These are phyloP conservation scores for Diaporthe destruens DNA, from an alignment of 2,329 filamentous ascomycete species.

Conservation along the genomic window DNA sequence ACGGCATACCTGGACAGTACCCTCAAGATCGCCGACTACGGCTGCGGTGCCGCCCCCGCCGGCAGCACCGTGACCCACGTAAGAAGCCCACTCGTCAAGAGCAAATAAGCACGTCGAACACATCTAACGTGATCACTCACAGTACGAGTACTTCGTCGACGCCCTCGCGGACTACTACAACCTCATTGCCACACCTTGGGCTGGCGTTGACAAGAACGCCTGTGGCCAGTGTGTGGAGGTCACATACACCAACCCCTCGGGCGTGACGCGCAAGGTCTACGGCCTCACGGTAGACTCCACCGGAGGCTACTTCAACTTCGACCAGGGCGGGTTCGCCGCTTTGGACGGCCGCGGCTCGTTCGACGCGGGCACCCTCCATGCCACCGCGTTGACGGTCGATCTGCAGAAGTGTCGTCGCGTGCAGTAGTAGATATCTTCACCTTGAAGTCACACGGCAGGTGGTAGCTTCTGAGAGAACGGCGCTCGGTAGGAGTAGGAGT, in stretches of 20 bases:
- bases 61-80: constrained; percentile 15
- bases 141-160: constrained; percentile 37
- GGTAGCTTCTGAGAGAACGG: too few species aligned
- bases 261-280: constrained; percentile 30
- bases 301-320: constrained; percentile 29
- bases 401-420: constrained; percentile 23
- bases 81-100: not conserved
- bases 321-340: constrained; percentile 33
- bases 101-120: not conserved
- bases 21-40: constrained; percentile 34
- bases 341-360: constrained; percentile 11
- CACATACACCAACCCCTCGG: constrained; percentile 10
- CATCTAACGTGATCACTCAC: not conserved
- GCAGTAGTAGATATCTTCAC: not conserved
- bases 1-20: constrained; percentile 19
- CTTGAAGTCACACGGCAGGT: not conserved
- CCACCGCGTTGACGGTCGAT: constrained; percentile 6
- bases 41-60: constrained; percentile 15
- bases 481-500: not conserved
- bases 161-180: constrained; percentile 30
- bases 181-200: constrained; percentile 30
- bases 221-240: constrained; percentile 35
- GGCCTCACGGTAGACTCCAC: constrained; percentile 31
- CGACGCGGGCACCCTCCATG: constrained; percentile 27
- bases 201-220: constrained; percentile 21